Evolutionary conservation across 108 stramenopile species (phyloP).

Genomic region (Nitzschia palea): DNA sequence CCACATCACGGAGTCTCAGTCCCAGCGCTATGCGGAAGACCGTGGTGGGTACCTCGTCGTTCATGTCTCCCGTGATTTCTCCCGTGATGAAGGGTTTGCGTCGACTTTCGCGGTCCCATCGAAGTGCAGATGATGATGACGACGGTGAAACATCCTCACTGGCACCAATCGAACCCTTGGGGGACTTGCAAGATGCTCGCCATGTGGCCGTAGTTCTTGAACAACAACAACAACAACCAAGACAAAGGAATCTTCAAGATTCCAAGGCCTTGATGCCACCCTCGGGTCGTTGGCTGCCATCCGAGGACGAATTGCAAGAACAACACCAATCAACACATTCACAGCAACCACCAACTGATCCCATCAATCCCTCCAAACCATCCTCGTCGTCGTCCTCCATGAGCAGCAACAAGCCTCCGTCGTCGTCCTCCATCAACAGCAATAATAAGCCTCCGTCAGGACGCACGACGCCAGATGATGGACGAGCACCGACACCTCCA

Average conservation of each 20-base stretch:
- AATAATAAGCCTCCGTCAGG: not conserved
- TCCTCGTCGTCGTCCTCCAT: not conserved
- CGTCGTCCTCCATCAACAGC: not conserved
- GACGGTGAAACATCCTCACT: not conserved
- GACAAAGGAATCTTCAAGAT: not conserved
- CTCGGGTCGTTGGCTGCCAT: not conserved
- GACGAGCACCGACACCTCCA: not conserved
- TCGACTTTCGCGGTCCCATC: not conserved
- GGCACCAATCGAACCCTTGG: not conserved
- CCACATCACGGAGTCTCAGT: constrained; percentile 9
- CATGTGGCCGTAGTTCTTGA: not conserved
- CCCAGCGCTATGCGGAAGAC: not conserved
- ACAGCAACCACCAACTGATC: not conserved
- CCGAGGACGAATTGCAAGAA: not conserved
- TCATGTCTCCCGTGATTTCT: not conserved
- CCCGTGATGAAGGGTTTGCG: constrained; percentile 6
- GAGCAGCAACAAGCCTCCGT: not conserved
- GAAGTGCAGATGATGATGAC: not conserved
- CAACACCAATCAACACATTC: not conserved
- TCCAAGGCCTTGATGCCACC: not conserved
- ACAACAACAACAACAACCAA: not conserved
- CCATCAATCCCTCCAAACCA: not conserved
- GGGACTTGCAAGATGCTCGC: not conserved
- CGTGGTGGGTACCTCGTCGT: not conserved
- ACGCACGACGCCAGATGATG: not conserved